Conservation (phyloP, 495 filamentous ascomycete species). For the Penicillium salamii region DNA sequence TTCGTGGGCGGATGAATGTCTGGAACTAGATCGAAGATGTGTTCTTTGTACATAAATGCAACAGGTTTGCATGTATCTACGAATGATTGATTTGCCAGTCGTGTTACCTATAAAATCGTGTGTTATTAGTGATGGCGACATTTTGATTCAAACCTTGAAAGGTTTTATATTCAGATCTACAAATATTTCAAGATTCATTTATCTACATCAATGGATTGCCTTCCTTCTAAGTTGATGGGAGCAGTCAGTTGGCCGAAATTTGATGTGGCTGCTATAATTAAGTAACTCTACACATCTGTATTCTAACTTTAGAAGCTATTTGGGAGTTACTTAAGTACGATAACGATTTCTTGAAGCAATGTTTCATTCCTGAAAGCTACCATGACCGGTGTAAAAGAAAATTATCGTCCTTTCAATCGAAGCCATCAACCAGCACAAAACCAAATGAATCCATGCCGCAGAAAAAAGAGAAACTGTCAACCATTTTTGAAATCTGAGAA, state of each 20-base stretch:
- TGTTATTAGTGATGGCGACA: too few species aligned
- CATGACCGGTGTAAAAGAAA: slow-evolving; percentile 16
- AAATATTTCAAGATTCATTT: too few species aligned
- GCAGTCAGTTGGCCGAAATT: too few species aligned
- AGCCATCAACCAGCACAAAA: slow-evolving; percentile 9
- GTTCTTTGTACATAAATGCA: background rate
- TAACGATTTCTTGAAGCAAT: background rate
- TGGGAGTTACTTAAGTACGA: background rate
- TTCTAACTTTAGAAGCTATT: background rate
- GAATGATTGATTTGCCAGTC: too few species aligned
- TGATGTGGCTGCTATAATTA: too few species aligned
- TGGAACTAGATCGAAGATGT: slow-evolving; percentile 9
- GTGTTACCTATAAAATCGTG: too few species aligned
- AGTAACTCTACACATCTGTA: too few species aligned
- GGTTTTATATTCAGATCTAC: too few species aligned
- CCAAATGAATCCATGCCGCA: slow-evolving; percentile 1
- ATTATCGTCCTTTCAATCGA: slow-evolving; percentile 2
- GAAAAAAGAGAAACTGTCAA: slow-evolving; percentile 9
- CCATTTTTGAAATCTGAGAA: background rate
- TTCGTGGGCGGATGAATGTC: slow-evolving; percentile 26
- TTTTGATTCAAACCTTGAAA: too few species aligned
- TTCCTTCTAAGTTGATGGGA: too few species aligned
- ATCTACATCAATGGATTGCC: too few species aligned
- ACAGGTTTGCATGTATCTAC: too few species aligned
- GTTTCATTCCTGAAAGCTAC: slow-evolving; percentile 12